These are phyloP conservation scores for Biscutella auriculata DNA, from an alignment of 441 rosid genomes.

Conservation along the genomic window DNA sequence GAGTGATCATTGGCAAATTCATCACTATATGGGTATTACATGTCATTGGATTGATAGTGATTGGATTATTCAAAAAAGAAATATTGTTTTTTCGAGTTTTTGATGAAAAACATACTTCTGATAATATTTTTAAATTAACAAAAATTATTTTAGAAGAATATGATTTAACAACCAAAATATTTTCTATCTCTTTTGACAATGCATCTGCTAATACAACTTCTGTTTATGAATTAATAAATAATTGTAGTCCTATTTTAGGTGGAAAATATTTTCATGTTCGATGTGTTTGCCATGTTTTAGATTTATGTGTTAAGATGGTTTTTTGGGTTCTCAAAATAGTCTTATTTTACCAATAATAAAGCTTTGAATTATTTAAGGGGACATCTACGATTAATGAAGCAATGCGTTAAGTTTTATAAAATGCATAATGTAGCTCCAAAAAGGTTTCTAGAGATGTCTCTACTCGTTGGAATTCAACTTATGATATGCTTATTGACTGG, in stretches of 20 bases:
- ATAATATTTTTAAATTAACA: not conserved
- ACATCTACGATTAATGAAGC: not conserved
- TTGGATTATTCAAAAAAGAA: not conserved
- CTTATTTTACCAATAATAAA: not conserved
- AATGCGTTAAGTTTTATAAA: not conserved
- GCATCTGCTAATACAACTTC: not conserved
- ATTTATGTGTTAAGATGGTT: not conserved
- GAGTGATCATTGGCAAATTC: not conserved
- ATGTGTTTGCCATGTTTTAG: not conserved
- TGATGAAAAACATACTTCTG: not conserved
- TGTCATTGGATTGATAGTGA: not conserved
- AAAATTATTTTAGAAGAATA: not conserved
- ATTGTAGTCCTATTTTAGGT: not conserved
- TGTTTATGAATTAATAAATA: not conserved
- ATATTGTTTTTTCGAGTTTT: not conserved
- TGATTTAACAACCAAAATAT: not conserved
- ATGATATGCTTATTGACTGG: not conserved
- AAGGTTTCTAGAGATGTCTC: not conserved
- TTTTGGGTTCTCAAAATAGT: not conserved
- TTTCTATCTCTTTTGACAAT: not conserved
- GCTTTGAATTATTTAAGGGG: not conserved
- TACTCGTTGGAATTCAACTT: too few species aligned
- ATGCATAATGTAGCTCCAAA: not conserved
- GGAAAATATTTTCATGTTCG: not conserved
- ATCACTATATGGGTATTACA: not conserved